Base-by-base conservation (phyloP, 2,329 filamentous ascomycete genomes). In the Aurifilum marmelostoma region DNA sequence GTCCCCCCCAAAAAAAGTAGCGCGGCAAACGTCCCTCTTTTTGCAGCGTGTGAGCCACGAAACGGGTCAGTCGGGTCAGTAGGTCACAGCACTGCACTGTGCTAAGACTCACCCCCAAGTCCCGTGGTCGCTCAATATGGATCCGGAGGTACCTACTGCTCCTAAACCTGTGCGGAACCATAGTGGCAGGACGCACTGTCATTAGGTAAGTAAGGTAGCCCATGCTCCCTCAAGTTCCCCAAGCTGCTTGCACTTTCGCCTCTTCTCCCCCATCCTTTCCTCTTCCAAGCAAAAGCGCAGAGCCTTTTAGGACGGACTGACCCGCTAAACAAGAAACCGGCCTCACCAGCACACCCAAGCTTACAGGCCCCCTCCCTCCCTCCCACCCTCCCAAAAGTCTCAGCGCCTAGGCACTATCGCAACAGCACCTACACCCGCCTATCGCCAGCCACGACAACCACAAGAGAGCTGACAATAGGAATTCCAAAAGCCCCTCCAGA, bases 311-410 rank as follows among this genome's bases (percentile, higher is more conserved):
- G 61, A 63, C 37, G 43, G 60, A 63, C 59, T 62, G 66, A 63
- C 66, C 66, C 66, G 66, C 66, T 67, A 67, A 67, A 63, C 47
- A 39, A 27, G 39, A 16, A 41, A 37, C 32, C 59, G 21, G n/a
- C 21, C 60, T 32, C 47, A 63, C 41, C 34, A 63, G 29, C 34
- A 27, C 39, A 27, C 39, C 56, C 47, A 34, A 29, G n/a, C 59
- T 8, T 39, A 16, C 50, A 63, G 41, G 32, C 43, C 34, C 18
- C 58, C 65, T 41, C 32, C 60, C 37, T 24, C 24, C 65, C 8
- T 34, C 34, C 34, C 8, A 4, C 34, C 34, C 34, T 34, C 34
- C n/a, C n/a, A n/a, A n/a, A n/a, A 56, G 16, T 32, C 16, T 12
- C 16, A 60, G 18, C 58, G 29, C 34, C 58, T 18, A 60, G 58